Evolutionary conservation across 768 basidiomycete species (phyloP).

Genomic region (Podaxis pistillaris): DNA sequence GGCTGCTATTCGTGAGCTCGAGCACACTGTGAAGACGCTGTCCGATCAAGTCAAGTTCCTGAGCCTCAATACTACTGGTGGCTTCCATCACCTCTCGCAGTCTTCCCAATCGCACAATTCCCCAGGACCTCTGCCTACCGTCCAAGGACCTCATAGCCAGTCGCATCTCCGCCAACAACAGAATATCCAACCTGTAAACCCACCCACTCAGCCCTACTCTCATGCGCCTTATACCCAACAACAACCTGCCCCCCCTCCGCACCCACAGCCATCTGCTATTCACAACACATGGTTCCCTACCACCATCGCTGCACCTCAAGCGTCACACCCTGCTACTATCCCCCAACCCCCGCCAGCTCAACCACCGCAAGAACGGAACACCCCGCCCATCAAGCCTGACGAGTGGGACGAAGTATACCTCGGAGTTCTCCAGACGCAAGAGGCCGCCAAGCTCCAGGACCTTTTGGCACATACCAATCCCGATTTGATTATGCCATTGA

Average conservation of each 20-base stretch:
- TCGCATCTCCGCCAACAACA: conserved; percentile 40
- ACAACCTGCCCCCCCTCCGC: conserved; percentile 32
- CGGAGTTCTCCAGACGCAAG: conserved; percentile 73
- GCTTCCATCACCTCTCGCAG: conserved; percentile 34
- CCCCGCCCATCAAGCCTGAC: conserved; percentile 56
- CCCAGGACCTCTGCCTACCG: conserved; percentile 36
- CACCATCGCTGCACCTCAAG: conserved; percentile 75
- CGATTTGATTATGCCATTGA: conserved; percentile 77
- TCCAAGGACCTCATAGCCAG: conserved; percentile 32
- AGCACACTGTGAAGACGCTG: conserved; percentile 70
- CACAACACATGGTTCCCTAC: conserved; percentile 62
- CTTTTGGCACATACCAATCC: conserved; percentile 73
- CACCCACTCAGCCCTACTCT: conserved; percentile 13
- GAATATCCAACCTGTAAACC: conserved; percentile 37
- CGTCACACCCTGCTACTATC: conserved; percentile 74
- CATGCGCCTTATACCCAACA: conserved; percentile 33
- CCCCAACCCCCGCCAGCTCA: conserved; percentile 48
- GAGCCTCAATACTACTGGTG: conserved; percentile 48
- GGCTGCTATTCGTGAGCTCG: conserved; percentile 78
- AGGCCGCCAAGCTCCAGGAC: conserved; percentile 70
- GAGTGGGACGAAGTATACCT: conserved; percentile 88
- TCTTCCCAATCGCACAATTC: conserved; percentile 42
- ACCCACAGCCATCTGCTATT: conserved; percentile 34
- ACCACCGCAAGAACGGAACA: conserved; percentile 41
- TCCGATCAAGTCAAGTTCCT: conserved; percentile 84